Conservation (phyloP, 2,329 filamentous ascomycete genomes). For the Penicillium fuscoglaucum region DNA sequence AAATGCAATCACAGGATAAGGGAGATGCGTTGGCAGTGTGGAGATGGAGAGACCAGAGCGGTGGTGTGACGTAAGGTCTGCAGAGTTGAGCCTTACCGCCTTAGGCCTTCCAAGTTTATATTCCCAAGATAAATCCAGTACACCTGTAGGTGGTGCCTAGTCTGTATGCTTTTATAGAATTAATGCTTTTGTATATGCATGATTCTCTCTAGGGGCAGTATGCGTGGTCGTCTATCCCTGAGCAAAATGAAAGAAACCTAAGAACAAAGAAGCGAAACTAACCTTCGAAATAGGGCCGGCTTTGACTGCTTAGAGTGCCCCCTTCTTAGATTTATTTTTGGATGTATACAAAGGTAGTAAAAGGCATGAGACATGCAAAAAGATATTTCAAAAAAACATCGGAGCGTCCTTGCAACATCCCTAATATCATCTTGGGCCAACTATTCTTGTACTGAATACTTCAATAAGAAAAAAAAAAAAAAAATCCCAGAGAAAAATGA, state of each 20-base stretch:
- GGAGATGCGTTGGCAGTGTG: slow-evolving; percentile 14
- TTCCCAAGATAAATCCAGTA: not conserved
- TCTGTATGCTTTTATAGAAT: not conserved
- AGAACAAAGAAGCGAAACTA: not conserved
- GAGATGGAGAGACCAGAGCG: slow-evolving; percentile 9
- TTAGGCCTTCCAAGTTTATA: not conserved
- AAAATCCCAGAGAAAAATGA: not conserved
- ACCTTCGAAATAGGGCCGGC: not conserved
- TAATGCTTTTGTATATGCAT: not conserved
- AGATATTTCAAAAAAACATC: not conserved
- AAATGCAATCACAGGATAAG: not conserved
- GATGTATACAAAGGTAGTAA: not conserved
- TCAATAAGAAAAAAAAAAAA: not conserved
- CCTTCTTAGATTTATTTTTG: not conserved
- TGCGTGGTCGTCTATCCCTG: too few relatives aligned
- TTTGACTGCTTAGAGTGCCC: not conserved
- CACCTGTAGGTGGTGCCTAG: not conserved
- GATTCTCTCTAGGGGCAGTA: not conserved
- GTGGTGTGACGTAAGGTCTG: slow-evolving; percentile 13
- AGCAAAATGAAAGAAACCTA: not conserved
- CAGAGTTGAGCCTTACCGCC: not conserved
- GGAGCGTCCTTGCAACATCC: not conserved
- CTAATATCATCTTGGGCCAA: not conserved
- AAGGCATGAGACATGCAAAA: too few relatives aligned
- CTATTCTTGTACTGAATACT: not conserved